A percentile compares a stretch with the other conserved stretches of the same genome.
These are phyloP conservation scores for Paraurostyla sp. DNA, from an alignment of 73 alveolate species.

Conservation along the genomic window DNA sequence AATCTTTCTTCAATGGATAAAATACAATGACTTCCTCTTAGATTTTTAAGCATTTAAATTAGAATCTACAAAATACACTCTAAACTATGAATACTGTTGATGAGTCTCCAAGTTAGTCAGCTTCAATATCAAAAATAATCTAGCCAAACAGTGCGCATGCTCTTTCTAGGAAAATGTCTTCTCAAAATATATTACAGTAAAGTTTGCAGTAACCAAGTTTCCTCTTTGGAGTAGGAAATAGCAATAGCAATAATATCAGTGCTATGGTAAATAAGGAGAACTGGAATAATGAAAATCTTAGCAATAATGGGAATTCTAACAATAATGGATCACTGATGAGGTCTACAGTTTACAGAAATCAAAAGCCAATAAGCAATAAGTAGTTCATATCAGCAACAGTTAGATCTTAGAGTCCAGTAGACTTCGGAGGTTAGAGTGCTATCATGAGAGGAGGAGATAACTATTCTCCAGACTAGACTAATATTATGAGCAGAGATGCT, in stretches of 20 bases:
- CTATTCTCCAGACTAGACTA: conserved; percentile 22
- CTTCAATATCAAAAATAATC: neutral
- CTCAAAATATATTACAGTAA: neutral
- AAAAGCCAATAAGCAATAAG: neutral
- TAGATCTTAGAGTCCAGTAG: conserved; percentile 44
- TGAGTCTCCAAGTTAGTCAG: too few relatives aligned
- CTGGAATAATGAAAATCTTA: neutral
- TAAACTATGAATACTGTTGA: neutral
- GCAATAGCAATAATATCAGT: neutral
- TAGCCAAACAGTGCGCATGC: neutral
- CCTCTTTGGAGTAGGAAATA: neutral
- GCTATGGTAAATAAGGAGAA: neutral
- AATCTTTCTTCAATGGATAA: conserved; percentile 34
- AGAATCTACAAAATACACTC: neutral
- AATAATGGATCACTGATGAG: neutral
- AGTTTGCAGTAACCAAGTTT: conserved; percentile 31
- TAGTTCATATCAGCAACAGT: neutral
- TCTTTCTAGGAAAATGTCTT: neutral
- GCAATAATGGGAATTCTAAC: neutral
- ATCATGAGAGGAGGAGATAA: neutral
- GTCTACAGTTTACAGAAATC: neutral
- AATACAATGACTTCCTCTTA: conserved; percentile 7
- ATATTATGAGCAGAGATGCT: conserved; percentile 28
- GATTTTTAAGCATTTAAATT: conserved; percentile 3
- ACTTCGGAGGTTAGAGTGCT: conserved; percentile 46